phyloP scores from a whole-genome alignment of 495 filamentous ascomycete species.

The Sporormia fimetaria region DNA sequence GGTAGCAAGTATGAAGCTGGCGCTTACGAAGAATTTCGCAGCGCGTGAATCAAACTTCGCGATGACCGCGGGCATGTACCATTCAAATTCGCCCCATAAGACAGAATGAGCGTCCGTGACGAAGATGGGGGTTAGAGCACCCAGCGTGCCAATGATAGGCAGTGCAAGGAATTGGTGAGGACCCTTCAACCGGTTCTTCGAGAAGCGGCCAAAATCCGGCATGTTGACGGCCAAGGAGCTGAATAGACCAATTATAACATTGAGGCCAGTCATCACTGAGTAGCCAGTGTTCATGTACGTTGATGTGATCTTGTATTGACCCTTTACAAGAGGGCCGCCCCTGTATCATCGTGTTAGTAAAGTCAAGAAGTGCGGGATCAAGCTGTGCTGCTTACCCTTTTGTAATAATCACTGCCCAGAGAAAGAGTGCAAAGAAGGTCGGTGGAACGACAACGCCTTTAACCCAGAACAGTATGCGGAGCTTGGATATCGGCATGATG shows the following conservation, averaged over 20 bases:
- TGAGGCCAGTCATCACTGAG: constrained; percentile 35
- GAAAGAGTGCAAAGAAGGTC: constrained; percentile 27
- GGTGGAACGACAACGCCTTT: constrained; percentile 26
- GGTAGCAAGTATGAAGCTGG: constrained; percentile 35
- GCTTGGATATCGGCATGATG: constrained; percentile 26
- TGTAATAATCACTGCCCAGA: constrained; percentile 26
- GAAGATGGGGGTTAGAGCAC: constrained; percentile 34
- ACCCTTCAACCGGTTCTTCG: constrained; percentile 30
- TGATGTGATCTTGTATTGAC: constrained; percentile 31
- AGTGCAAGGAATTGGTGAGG: constrained; percentile 35
- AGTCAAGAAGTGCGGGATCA: too few species aligned
- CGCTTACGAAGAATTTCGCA: constrained; percentile 34
- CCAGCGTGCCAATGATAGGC: constrained; percentile 35
- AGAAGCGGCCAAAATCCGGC: constrained; percentile 35
- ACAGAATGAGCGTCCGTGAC: constrained; percentile 31
- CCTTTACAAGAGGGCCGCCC: constrained; percentile 29
- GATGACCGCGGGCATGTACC: constrained; percentile 36
- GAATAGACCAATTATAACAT: constrained; percentile 38
- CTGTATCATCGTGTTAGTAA: not conserved
- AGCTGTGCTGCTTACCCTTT: constrained; percentile 13
- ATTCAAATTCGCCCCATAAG: constrained; percentile 35
- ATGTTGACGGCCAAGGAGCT: constrained; percentile 37
- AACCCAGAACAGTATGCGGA: constrained; percentile 25
- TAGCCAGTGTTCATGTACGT: constrained; percentile 35
- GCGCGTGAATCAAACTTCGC: constrained; percentile 35